Base-by-base conservation (phyloP, 1,284 basidiomycete genomes). In the Heliocybe sulcata region DNA sequence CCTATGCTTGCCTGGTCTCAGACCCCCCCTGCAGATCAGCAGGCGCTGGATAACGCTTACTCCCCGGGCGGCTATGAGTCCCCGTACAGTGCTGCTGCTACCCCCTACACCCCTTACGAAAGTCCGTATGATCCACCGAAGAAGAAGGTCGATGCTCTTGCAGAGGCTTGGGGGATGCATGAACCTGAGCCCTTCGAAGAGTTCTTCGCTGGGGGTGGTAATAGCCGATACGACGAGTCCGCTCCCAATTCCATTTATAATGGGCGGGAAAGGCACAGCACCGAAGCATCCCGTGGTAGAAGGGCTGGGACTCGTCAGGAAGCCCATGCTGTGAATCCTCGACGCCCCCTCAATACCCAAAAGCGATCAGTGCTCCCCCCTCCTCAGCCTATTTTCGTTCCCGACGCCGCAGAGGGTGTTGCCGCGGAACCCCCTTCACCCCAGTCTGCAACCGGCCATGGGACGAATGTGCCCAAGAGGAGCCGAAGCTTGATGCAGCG, bases 101-200 rank as follows among this genome's bases (percentile, higher is more conserved):
- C n/a, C n/a, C n/a, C n/a, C n/a, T n/a, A n/a, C 45, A 73, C 76
- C 55, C 71, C 72, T 55, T 77, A 79, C 68, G 70, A 70, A 38
- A 71, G 73, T 53, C 72, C 78, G 58, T 75, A 80, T 52, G 75
- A 81, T 59, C 77, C 78, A 14, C 84, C 85, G 55, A 87, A 86
- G 77, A 85, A 84, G 69, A 85, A 87, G 63, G 82, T 88, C 25
- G 87, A 91, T 61, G 86, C 84, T 49, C 83, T 90, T 57, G 87
- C 87, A 49, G 88, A 91, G 69, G 90, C 90, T 0, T 92, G 90
- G 88, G 90, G 90, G 35, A 89, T 90, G 50, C 89, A 91, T 63
- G 90, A 92, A 63, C 90, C 89, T 11, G 90, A 92, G 66, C 90
- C 90, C 1, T 92, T 80, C 62, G 89, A 92, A 64, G 90, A 92